Conservation (phyloP, 257 asterid species). For the Rhazya stricta region DNA sequence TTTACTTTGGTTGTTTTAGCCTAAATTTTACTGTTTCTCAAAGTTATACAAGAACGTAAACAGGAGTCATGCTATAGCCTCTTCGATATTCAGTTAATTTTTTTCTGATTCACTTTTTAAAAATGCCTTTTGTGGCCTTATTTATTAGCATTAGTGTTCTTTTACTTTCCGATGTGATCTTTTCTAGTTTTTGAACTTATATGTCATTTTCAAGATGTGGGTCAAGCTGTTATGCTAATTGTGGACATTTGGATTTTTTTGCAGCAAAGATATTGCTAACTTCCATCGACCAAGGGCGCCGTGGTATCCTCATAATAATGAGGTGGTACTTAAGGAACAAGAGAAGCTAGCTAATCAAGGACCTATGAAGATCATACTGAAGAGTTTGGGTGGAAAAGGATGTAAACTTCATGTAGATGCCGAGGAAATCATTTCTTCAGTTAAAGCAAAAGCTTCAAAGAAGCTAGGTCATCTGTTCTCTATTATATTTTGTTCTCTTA, state of each 20-base stretch:
- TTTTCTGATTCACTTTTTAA: background rate
- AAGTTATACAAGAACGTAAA: background rate
- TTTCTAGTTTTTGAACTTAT: background rate
- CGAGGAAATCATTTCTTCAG: conserved; percentile 74
- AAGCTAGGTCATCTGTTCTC: conserved; percentile 61
- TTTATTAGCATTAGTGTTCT: background rate
- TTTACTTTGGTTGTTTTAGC: background rate
- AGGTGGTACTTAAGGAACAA: conserved; percentile 75
- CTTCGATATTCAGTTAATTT: background rate
- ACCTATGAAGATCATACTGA: conserved; percentile 85
- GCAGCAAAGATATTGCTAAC: conserved; percentile 95
- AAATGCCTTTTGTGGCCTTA: background rate
- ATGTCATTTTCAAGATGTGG: background rate
- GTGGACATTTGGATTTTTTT: conserved; percentile 27
- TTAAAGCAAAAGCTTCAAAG: conserved; percentile 91
- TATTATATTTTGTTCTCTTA: conserved; percentile 8
- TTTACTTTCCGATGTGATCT: background rate
- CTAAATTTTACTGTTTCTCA: background rate
- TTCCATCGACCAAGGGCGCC: conserved; percentile 96
- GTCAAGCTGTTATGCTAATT: conserved; percentile 16
- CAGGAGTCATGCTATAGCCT: background rate
- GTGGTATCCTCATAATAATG: conserved; percentile 99
- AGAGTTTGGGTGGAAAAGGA: conserved; percentile 98
- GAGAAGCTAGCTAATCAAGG: conserved; percentile 67
- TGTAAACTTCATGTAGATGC: conserved; percentile 90